Conservation (phyloP, 768 basidiomycete species). For the Hirschioporus abietinus region DNA sequence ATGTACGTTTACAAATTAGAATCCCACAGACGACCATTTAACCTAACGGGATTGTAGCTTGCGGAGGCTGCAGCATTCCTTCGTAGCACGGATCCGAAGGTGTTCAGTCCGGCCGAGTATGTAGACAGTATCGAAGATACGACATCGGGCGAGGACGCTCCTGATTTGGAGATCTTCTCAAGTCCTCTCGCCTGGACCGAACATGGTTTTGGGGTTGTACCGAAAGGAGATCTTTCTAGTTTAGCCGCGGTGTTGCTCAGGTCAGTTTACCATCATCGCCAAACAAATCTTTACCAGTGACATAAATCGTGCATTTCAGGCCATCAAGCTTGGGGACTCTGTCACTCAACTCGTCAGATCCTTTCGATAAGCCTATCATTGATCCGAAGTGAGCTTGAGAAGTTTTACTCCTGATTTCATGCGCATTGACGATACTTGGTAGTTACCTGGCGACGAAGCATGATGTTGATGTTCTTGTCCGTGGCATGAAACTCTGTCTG, state of each 20-base stretch:
- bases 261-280: slow-evolving; percentile 18
- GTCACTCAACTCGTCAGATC: slow-evolving; percentile 33
- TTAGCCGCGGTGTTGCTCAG: slow-evolving; percentile 26
- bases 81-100: slow-evolving; percentile 39
- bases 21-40: neutral
- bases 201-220: slow-evolving; percentile 13
- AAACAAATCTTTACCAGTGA: neutral
- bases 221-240: slow-evolving; percentile 16
- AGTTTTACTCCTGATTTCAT: neutral
- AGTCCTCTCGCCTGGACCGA: slow-evolving; percentile 21
- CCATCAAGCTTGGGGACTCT: slow-evolving; percentile 40
- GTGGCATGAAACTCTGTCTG: slow-evolving; percentile 35
- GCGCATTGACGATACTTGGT: too few species aligned
- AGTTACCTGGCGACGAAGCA: slow-evolving; percentile 40
- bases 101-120: slow-evolving; percentile 32
- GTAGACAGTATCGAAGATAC: slow-evolving; percentile 19
- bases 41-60: slow-evolving; percentile 18
- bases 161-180: slow-evolving; percentile 30
- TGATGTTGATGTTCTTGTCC: slow-evolving; percentile 34
- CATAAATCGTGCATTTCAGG: slow-evolving; percentile 27
- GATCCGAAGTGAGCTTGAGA: slow-evolving; percentile 34
- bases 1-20: slow-evolving; percentile 31
- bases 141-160: slow-evolving; percentile 27
- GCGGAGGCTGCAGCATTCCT: slow-evolving; percentile 50
- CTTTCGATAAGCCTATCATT: slow-evolving; percentile 36